Conservation (phyloP, 306 rosid species). For the Medicago arabica region DNA sequence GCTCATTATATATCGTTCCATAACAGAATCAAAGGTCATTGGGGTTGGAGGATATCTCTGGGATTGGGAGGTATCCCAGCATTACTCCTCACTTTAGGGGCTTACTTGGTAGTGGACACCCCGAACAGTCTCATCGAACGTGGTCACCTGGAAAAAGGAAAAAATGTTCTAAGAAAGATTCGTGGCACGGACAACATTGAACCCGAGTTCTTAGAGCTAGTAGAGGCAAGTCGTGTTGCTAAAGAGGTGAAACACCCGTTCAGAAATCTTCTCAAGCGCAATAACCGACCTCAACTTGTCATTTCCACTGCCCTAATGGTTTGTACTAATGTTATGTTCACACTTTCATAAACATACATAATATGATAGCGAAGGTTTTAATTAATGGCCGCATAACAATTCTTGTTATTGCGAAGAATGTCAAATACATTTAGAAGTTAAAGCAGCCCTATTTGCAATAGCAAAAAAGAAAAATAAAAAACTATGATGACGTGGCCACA, state of each 20-base stretch:
- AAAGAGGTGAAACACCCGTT: constrained; percentile 79
- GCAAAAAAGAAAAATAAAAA: background rate
- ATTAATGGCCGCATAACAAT: background rate
- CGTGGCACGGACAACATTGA: constrained; percentile 77
- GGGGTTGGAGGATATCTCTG: constrained; percentile 95
- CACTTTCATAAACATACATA: background rate
- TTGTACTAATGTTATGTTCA: background rate
- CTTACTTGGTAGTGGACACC: constrained; percentile 82
- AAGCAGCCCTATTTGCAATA: background rate
- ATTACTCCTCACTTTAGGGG: constrained; percentile 69
- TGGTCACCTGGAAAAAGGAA: constrained; percentile 84
- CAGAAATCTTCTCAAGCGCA: constrained; percentile 64
- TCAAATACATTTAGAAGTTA: background rate
- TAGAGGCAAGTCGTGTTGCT: constrained; percentile 78
- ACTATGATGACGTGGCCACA: background rate
- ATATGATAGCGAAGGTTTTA: background rate
- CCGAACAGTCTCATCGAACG: constrained; percentile 89
- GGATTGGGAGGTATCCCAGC: constrained; percentile 91
- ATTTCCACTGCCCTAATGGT: constrained; percentile 80
- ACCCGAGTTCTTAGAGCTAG: constrained; percentile 77
- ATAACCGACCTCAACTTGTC: constrained; percentile 75
- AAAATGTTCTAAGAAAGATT: constrained; percentile 61
- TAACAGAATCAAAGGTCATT: constrained; percentile 72
- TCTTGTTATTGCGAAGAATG: background rate
- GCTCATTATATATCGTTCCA: background rate